Evolutionary conservation across 768 basidiomycete species (phyloP), one percentile per base, ranked within the genome.

Genomic region (Mycena pura): DNA sequence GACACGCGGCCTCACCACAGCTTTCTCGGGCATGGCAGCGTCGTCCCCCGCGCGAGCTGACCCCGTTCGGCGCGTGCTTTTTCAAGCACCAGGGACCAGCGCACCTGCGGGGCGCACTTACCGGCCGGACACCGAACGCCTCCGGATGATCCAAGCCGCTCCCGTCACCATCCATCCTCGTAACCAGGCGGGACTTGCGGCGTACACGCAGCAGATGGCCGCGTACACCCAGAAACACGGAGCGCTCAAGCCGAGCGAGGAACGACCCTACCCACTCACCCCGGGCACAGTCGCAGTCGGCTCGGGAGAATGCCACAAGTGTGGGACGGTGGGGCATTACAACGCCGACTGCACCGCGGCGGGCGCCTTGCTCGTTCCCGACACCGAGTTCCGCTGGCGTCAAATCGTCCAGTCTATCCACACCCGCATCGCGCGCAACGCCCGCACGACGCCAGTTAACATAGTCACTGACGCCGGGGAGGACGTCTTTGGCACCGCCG

Each of bases 221-320:
- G 24, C 40, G 2, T 70, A 60, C 58, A 32, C 48, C 3, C 34
- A 32, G 8, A 28, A 7, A 6, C 36, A 57, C 36, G 19, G 21
- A 0, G 45, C 48, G 0, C 31, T 21, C 24, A 13, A 39, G 4
- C 60, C 57, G 6, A 58, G 52, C 21, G 66, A 63, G 41, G 10
- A 52, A 5, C 57, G 60, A 1, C 70, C 69, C 5, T 68, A 65
- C 44, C 70, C 71, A 8, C 65, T 74, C 4, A 60, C 46, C 1
- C 70, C 70, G 0, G 72, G 73, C 13, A 67, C 70, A 8, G 24
- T 34, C 15, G 46, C 67, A 13, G 46, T 70, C n/a, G 55, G 43
- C 1, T 44, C 58, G 22, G 61, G 63, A 5, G 68, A 65, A 46
- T 71, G 69, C 41, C 69, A 56, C 64, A 53, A 45, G 6, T 72